phyloP scores from a whole-genome alignment of 495 filamentous ascomycete genomes.

The Arthonia radiata region DNA sequence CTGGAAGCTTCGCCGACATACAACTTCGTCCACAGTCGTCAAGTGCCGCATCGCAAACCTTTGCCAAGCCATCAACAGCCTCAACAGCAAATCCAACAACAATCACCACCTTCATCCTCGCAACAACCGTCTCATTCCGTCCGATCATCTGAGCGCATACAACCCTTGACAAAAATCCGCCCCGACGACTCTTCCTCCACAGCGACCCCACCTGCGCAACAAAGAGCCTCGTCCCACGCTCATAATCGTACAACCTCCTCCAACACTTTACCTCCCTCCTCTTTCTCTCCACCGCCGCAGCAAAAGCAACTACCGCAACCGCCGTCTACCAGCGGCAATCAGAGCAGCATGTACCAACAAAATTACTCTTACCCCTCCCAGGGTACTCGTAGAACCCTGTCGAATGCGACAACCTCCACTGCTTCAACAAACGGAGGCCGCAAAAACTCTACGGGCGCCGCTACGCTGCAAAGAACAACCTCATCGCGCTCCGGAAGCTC shows the following conservation, averaged over 20 bases:
- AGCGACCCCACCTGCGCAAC: slow-evolving; percentile 6
- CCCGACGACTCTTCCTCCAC: no score
- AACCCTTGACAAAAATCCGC: slow-evolving; percentile 1
- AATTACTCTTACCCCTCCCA: slow-evolving; percentile 1
- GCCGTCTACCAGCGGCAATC: background rate
- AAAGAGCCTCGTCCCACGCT: slow-evolving; percentile 10
- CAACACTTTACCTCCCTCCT: slow-evolving; percentile 10
- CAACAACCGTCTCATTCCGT: background rate
- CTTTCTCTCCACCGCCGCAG: background rate
- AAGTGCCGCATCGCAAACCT: slow-evolving; percentile 3
- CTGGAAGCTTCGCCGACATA: no score
- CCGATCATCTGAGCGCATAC: background rate
- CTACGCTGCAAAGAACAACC: slow-evolving; percentile 45
- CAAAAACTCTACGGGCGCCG: slow-evolving; percentile 13
- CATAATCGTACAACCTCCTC: no score
- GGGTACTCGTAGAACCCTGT: slow-evolving; percentile 16
- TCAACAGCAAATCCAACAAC: slow-evolving; percentile 1
- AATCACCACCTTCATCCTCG: slow-evolving; percentile 2
- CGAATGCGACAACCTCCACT: slow-evolving; percentile 18
- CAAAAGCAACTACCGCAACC: background rate
- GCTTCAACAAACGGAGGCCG: slow-evolving; percentile 12
- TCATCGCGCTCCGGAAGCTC: slow-evolving; percentile 45
- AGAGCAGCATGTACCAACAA: slow-evolving; percentile 5
- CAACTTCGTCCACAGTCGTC: no score
- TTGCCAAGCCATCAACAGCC: slow-evolving; percentile 1